Conservation (phyloP, 371 early-diverging fungal genomes). For the Mortierella sp. region DNA sequence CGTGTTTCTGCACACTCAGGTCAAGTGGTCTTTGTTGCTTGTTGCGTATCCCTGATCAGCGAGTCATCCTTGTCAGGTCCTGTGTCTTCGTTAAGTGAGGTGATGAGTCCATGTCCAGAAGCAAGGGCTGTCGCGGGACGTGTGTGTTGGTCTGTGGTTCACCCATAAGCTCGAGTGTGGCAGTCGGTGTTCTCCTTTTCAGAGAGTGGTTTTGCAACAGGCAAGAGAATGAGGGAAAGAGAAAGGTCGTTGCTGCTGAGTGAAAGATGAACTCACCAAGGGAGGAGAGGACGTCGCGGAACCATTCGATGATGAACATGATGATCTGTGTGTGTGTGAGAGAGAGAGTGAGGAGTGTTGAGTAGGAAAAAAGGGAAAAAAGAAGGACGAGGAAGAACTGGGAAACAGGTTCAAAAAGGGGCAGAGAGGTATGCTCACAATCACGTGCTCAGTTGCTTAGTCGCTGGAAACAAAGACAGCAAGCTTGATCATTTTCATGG, state of each 20-base stretch:
- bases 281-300: conserved; percentile 88
- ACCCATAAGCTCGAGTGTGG: too few species aligned
- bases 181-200: not conserved
- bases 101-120: too few species aligned
- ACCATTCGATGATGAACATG: conserved; percentile 97
- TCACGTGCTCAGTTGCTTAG: not conserved
- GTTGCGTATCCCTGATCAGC: not conserved
- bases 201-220: not conserved
- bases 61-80: too few species aligned
- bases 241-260: not conserved
- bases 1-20: not conserved
- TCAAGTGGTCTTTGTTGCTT: not conserved
- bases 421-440: not conserved
- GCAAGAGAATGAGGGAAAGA: not conserved
- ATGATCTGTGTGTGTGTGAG: conserved; percentile 7
- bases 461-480: too few species aligned
- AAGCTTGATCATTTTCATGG: not conserved
- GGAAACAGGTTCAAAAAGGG: not conserved
- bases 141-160: too few species aligned
- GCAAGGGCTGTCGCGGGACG: too few species aligned
- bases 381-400: not conserved
- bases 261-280: conserved; percentile 75
- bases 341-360: not conserved
- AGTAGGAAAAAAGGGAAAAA: conserved; percentile 5
- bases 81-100: too few species aligned